Base-by-base conservation (phyloP, 768 basidiomycete species). In the Hypholoma sublateritium region DNA sequence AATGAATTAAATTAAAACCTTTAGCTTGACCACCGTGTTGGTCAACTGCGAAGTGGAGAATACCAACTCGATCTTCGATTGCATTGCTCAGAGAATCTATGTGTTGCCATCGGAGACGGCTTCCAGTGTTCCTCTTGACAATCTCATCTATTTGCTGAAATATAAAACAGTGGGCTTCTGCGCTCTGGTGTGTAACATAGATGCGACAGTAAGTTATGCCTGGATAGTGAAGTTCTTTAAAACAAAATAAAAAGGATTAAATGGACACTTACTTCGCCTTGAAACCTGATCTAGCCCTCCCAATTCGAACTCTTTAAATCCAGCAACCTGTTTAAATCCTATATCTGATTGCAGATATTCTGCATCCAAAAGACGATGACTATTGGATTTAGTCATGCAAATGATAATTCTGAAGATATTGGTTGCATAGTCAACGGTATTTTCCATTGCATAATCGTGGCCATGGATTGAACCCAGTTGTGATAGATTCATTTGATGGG, bases 331-430 rank as follows among this genome's bases (percentile, higher is more conserved):
- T 22, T 67, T 67, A 60, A 69, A 70, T 0, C 55, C 60, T 22
- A 70, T 72, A 53, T 72, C 64, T 22, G 67, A 65, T 53, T 72
- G 68, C 8, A 69, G 16, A 46, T 64, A 70, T 19, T 67, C 63
- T 1, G 63, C 61, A 2, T 36, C n/a, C 0, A 43, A 25, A 2
- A 72, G 62, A 6, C 53, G 51, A 2, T n/a, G 41, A 44, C 69
- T 70, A 5, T 47, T 57, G 5, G 67, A 59, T 14, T 43, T 39
- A 13, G 17, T 46, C 69, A 72, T 70, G 46, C 70, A 72, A 9
- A 69, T 55, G 4, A 68, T 45, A 21, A 70, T 62, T 3, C 56
- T 54, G 1, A 69, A 36, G 6, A 25, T 22, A 13, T 44, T 46
- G 11, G 24, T 12, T 12, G n/a, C 22, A 21, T 43, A 24, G 9